A percentile compares a stretch with the other conserved stretches of the same genome.
phyloP scores from a whole-genome alignment of 202 grass and related monocot genomes.

The Hordeum pubiflorum region DNA sequence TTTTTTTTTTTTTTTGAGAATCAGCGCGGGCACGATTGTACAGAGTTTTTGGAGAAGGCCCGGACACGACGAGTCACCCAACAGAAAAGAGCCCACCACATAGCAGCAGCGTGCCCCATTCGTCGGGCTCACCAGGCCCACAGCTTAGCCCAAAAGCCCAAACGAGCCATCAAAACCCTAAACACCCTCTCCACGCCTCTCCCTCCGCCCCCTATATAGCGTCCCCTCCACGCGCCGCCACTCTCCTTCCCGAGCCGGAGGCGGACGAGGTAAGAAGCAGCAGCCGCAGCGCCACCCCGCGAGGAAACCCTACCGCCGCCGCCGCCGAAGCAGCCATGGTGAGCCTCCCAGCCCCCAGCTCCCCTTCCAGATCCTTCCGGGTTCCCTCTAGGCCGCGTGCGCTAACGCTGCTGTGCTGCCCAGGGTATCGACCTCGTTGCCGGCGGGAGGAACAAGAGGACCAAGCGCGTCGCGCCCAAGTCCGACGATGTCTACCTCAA shows the following conservation, averaged over 20 bases:
- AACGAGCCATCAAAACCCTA: conserved; percentile 35
- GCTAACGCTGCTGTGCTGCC: not conserved
- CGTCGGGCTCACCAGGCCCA: not conserved
- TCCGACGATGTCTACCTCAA: conserved; percentile 92
- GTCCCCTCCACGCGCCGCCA: not conserved
- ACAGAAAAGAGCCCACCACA: not conserved
- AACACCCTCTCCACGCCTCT: not conserved
- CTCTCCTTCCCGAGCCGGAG: conserved; percentile 34
- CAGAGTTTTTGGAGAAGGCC: not conserved
- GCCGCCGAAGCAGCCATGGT: conserved; percentile 24
- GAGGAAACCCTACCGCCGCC: conserved; percentile 26
- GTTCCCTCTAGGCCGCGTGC: too few relatives aligned
- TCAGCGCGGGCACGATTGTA: too few relatives aligned
- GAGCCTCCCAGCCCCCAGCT: not conserved
- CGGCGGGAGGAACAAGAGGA: conserved; percentile 88
- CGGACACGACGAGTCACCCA: not conserved
- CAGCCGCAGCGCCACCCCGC: not conserved
- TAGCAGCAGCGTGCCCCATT: not conserved
- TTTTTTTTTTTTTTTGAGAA: too few relatives aligned
- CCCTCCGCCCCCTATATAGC: conserved; percentile 17
- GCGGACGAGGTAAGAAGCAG: conserved; percentile 36
- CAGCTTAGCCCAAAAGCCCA: not conserved
- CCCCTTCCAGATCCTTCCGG: not conserved
- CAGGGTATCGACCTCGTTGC: conserved; percentile 86
- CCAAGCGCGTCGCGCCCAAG: conserved; percentile 64